Base-by-base conservation (phyloP, 805 yeast species). In the Saturnispora quitensis region DNA sequence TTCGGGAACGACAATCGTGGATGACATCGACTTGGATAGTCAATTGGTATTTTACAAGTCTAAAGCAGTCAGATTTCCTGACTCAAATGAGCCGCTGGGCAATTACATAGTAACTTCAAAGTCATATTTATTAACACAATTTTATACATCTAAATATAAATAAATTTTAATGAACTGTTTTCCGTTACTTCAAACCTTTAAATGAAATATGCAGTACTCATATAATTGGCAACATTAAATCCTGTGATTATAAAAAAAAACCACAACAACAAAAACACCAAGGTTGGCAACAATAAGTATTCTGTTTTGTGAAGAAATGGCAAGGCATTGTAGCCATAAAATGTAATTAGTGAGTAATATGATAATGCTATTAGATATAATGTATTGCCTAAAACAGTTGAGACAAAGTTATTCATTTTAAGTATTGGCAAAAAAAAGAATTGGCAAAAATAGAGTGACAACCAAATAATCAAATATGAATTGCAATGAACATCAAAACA, bases 401-500 rank as follows among this genome's bases (percentile, higher is more conserved):
- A 77, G 53, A 86, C 60, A 70, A 89, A 82, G 55, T 77, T 81
- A 56, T 81, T 76, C 60, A 80, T 65, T 48, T 81, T 78, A 40
- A 89, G 68, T 17, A 89, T 61, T 2, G 97, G 97, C 54, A 89
- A 69, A 50, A 87, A 65, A 45, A 88, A 62, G 61, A 87, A 85
- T 67, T 89, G 95, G 31, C 86, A 54, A 55, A 88, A 74, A 65
- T 89, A 86, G 36, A 89, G 71, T 48, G 78, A 67, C 50, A 87
- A 74, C 95, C 95, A 88, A 43, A 89, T 81, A 15, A 84, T 72
- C 56, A 89, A 69, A 63, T 86, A 89, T n/a, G 96, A 78, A 66
- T 90, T 90, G 71, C 96, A 88, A 68, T 90, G 97, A 27, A 89
- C 83, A 62, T 89, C 97, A 64, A 90, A 90, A 69, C 97, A 89